Conservation (phyloP, 257 asterid species). For the Solanum boliviense region DNA sequence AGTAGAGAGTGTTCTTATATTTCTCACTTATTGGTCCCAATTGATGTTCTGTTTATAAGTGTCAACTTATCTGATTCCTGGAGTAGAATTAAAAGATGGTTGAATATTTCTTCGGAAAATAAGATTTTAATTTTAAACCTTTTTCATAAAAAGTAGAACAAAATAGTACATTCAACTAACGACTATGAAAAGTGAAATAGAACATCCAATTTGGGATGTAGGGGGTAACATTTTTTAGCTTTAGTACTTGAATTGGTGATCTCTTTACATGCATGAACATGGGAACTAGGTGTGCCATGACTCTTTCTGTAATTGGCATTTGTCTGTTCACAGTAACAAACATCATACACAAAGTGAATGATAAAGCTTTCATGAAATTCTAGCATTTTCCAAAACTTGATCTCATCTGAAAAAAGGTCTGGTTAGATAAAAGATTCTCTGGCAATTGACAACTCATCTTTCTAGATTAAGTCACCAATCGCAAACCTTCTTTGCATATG, state of each 20-base stretch:
- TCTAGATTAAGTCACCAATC: not conserved
- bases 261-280: not conserved
- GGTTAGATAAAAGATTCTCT: not conserved
- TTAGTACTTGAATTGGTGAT: not conserved
- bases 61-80: not conserved
- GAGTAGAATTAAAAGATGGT: not conserved
- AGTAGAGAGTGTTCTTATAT: not conserved
- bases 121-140: not conserved
- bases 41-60: not conserved
- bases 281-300: not conserved
- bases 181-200: not conserved
- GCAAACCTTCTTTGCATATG: not conserved
- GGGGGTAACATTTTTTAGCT: not conserved
- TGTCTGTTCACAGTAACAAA: not conserved
- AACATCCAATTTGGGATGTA: not conserved
- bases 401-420: not conserved
- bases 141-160: not conserved
- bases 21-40: not conserved
- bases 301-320: not conserved
- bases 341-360: not conserved
- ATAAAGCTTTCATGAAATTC: not conserved
- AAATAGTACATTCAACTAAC: not conserved
- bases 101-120: not conserved
- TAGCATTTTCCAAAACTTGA: not conserved
- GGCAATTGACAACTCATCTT: not conserved